Base-by-base conservation (phyloP, 2,329 filamentous ascomycete species). In the Curvularia verruculosa region DNA sequence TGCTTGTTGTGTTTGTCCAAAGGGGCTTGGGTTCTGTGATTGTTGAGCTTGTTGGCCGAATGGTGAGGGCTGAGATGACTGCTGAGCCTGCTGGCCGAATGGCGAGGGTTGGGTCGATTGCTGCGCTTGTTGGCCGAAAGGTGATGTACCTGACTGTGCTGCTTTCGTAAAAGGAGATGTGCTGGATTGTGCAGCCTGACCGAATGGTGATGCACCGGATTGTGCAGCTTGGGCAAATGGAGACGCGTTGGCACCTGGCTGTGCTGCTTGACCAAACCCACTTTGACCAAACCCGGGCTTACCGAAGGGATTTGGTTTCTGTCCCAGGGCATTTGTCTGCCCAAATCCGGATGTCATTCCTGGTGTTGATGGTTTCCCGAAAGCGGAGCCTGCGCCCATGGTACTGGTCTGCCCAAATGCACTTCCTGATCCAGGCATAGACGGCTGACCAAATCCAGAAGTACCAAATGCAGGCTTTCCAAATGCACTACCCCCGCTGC, bases 221-320 rank as follows among this genome's bases (percentile, higher is more conserved):
- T 76, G 74, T 5, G 79, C 56, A 55, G 65, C 61, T 36, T 69
- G 69, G 19, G 63, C 58, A 62, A 80, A 72, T 21, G 72, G 68
- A 54, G 75, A 69, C 52, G 67, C 49, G 39, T 43, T 48, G 28
- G 69, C 55, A 15, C 69, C 66, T 37, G 75, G 68, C 51, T 79
- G 77, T 7, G 81, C 75, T 10, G 78, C 65, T 54, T 82, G 77
- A 1, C 80, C 78, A 52, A 83, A 82, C 0, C 77, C 64, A 57
- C 65, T 73, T 49, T 71, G 63, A 2, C 70, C 69, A 50, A 74
- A 74, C 9, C 66, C 26, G n/a, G 79, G 72, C 54, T 81, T 73
- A 13, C 78, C 79, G 61, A 82, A 82, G 1, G 77, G 69, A 47
- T 66, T 71, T 19, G 64, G 26, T 36, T 65, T 51, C 57, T 72